Evolutionary conservation across 495 filamentous ascomycete species (phyloP), one percentile per base, ranked within the genome.

Genomic region (Aspergillus affinis): DNA sequence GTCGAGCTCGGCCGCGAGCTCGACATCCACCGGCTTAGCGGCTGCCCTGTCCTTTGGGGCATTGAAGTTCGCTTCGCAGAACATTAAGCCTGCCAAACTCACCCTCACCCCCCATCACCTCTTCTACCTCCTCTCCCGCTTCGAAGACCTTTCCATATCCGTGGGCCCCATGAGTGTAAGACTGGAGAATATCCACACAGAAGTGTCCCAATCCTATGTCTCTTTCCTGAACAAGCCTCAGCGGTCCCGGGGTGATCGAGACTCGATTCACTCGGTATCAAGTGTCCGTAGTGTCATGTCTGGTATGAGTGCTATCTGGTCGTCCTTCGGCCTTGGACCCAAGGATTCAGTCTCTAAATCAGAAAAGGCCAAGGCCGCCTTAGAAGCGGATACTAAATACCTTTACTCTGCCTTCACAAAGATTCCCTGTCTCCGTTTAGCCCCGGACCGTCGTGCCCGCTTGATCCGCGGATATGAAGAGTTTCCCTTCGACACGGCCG

Each of bases 401-500:
- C 82, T 98, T 9, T 98, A 97, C 74, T 97, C 94, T 19, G 91
- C 94, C 57, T 98, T 98, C 73, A 98, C 94, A 68, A 98, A 98
- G 77, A 96, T 98, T 57, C 94, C 94, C 4, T 96, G 90, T 65
- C 79, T 98, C 48, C 86, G 88, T 57, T 78, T 98, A 52, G 86
- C 92, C 50, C 93, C 93, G 8, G 94, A 98, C 73, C 91, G 90
- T 74, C 90, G 90, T 51, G 91, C 92, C 41, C 86, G 88, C 47
- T 75, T 96, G 65, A 96, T 98, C 62, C 83, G 86, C 59, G 93
- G 93, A 30, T 98, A 92, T 69, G 94, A 98, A 72, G 94, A 97
- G 68, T 98, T 98, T 67, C 94, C 94, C 4, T 97, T 98, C 72
- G 94, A 98, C 70, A 94, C 91, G 45, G 94, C 94, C n/a, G 94